Evolutionary conservation across 495 filamentous ascomycete genomes (phyloP).

Genomic region (Pyrenula massariospora): DNA sequence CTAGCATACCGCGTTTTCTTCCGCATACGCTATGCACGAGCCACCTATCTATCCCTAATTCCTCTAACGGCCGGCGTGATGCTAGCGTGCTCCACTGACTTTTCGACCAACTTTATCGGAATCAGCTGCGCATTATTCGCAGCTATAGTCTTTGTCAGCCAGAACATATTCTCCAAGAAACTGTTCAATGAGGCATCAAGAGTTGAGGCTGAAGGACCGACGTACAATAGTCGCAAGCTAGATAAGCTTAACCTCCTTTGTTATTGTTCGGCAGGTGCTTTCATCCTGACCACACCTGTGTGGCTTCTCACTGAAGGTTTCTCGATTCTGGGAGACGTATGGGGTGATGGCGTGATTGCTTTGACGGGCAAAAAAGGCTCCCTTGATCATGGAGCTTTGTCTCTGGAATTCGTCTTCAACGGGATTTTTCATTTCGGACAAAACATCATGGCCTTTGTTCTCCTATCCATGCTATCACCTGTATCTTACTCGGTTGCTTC

Average conservation of each 20-base stretch:
- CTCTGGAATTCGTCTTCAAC: slow-evolving; percentile 88
- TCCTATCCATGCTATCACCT: slow-evolving; percentile 83
- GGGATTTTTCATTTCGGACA: slow-evolving; percentile 95
- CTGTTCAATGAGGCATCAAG: slow-evolving; percentile 93
- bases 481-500: slow-evolving; percentile 96
- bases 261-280: slow-evolving; percentile 87
- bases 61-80: slow-evolving; percentile 88
- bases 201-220: slow-evolving; percentile 57
- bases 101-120: slow-evolving; percentile 77
- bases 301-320: slow-evolving; percentile 90
- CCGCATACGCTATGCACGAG: slow-evolving; percentile 70
- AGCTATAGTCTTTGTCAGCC: slow-evolving; percentile 90
- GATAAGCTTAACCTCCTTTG: slow-evolving; percentile 96
- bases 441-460: slow-evolving; percentile 86
- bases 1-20: slow-evolving; percentile 84
- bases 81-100: slow-evolving; percentile 85
- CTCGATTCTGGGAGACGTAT: slow-evolving; percentile 38
- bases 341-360: slow-evolving; percentile 52
- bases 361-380: slow-evolving; percentile 51
- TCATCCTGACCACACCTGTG: slow-evolving; percentile 79
- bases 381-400: slow-evolving; percentile 66
- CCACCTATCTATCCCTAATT: slow-evolving; percentile 87
- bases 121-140: slow-evolving; percentile 77
- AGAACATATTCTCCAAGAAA: slow-evolving; percentile 98
- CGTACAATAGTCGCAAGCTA: slow-evolving; percentile 54